phyloP scores from a whole-genome alignment of 495 filamentous ascomycete species.

The Letharia columbiana region DNA sequence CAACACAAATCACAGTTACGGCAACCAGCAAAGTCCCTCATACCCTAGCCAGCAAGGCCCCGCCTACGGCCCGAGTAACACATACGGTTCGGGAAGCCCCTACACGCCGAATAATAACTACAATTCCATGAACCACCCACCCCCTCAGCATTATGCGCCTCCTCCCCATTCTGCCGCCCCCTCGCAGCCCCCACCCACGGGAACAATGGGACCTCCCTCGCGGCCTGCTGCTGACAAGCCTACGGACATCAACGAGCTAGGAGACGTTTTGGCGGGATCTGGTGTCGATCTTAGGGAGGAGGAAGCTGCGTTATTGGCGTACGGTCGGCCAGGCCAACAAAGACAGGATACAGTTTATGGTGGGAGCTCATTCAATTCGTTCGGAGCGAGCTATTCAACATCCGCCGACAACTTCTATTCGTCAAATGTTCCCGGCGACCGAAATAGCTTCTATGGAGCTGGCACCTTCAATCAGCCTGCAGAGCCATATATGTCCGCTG shows the following conservation, averaged over 20 bases:
- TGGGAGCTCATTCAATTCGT: conserved; percentile 28
- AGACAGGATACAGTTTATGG: conserved; percentile 22
- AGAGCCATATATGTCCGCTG: conserved; percentile 34
- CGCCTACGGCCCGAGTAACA: conserved; percentile 12
- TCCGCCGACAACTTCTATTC: conserved; percentile 42
- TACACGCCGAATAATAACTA: conserved; percentile 16
- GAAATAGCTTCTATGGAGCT: conserved; percentile 48
- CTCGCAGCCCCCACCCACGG: conserved; percentile 32
- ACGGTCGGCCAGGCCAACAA: conserved; percentile 37
- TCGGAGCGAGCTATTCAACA: conserved; percentile 38
- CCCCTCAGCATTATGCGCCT: conserved; percentile 10
- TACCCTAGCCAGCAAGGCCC: conserved; percentile 25
- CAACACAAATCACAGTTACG: conserved; percentile 26
- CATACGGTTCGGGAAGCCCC: conserved; percentile 14
- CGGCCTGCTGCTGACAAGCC: conserved; percentile 57
- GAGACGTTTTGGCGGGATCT: conserved; percentile 67
- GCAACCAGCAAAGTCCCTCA: conserved; percentile 27
- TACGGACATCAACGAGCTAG: conserved; percentile 60
- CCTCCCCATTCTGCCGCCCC: not conserved
- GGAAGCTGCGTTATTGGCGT: conserved; percentile 59
- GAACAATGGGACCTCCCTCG: conserved; percentile 74
- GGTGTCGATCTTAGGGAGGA: conserved; percentile 80
- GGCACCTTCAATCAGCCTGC: conserved; percentile 48
- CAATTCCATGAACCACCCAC: conserved; percentile 13
- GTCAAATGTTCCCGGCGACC: conserved; percentile 39